A percentile compares a stretch with the other conserved stretches of the same genome.
phyloP scores from a whole-genome alignment of 805 yeast genomes.

The Kodamaea nitidulidarum region DNA sequence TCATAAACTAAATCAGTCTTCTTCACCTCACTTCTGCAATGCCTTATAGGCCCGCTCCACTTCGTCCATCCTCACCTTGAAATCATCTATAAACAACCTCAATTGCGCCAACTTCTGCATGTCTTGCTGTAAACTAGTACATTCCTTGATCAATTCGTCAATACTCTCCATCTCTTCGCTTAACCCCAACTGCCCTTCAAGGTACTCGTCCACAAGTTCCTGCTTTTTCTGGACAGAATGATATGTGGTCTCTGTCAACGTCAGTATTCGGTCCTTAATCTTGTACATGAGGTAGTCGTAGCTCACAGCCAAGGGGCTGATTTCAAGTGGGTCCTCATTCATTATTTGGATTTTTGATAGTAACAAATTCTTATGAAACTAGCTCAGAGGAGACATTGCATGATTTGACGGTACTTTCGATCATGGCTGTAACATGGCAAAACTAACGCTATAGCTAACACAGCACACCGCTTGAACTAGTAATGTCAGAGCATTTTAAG shows the following conservation, averaged over 20 bases:
- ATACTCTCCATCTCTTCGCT: conserved; percentile 39
- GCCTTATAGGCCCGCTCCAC: conserved; percentile 15
- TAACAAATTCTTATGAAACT: too few species aligned
- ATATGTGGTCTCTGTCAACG: conserved; percentile 40
- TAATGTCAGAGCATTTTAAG: too few species aligned
- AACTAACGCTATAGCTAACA: too few species aligned
- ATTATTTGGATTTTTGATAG: too few species aligned
- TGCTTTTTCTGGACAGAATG: conserved; percentile 31
- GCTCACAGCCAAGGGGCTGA: conserved; percentile 54
- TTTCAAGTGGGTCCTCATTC: conserved; percentile 53
- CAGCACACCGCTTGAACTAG: too few species aligned
- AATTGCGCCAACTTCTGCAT: conserved; percentile 53
- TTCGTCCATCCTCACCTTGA: conserved; percentile 15
- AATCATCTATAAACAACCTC: conserved; percentile 26
- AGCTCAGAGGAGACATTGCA: too few species aligned
- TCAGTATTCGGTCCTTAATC: conserved; percentile 52
- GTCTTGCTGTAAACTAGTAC: conserved; percentile 49
- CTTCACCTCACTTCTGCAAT: too few species aligned
- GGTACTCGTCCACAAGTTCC: conserved; percentile 20
- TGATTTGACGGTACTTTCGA: too few species aligned
- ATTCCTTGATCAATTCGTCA: conserved; percentile 37
- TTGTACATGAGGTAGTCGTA: conserved; percentile 64
- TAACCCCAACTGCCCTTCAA: conserved; percentile 22
- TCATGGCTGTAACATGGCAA: background rate
- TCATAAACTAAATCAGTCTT: background rate